A percentile compares a stretch with the other conserved stretches of the same genome.
phyloP scores from a whole-genome alignment of 805 yeast species.

The Diddensiella santjacobensis region DNA sequence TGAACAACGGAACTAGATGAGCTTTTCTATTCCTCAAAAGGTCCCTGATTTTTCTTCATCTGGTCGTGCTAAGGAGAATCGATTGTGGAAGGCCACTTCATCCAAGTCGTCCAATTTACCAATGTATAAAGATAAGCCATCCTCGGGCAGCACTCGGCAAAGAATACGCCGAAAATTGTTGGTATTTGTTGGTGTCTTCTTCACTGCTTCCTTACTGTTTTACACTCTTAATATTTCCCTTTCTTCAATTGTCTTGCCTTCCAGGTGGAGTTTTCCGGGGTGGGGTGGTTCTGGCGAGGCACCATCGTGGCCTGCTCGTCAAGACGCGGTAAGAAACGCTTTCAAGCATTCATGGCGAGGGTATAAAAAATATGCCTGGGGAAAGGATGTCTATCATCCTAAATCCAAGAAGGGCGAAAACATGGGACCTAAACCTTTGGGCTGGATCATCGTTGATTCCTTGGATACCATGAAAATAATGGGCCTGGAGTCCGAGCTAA shows the following conservation, averaged over 20 bases:
- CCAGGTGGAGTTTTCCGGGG: not conserved
- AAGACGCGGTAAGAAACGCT: conserved; percentile 57
- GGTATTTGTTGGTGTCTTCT: conserved; percentile 40
- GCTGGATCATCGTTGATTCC: conserved; percentile 90
- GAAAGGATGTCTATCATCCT: conserved; percentile 74
- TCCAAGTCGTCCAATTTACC: conserved; percentile 35
- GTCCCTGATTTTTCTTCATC: conserved; percentile 15
- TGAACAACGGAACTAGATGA: conserved; percentile 7
- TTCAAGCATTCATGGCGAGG: conserved; percentile 75
- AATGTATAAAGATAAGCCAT: conserved; percentile 52
- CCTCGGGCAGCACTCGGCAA: conserved; percentile 11
- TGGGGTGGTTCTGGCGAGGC: conserved; percentile 1
- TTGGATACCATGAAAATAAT: conserved; percentile 78
- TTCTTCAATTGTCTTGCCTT: conserved; percentile 17
- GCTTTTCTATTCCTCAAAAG: conserved; percentile 15
- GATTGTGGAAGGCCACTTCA: conserved; percentile 16
- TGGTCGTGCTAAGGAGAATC: conserved; percentile 14
- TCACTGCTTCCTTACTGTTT: conserved; percentile 41
- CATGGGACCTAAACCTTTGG: conserved; percentile 78
- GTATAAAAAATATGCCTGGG: conserved; percentile 77
- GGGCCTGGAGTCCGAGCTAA: conserved; percentile 60
- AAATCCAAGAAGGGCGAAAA: conserved; percentile 57
- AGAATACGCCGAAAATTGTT: conserved; percentile 37
- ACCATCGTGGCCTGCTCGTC: conserved; percentile 45
- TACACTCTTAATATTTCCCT: conserved; percentile 31